These are phyloP conservation scores for Capronia coronata DNA, from an alignment of 2,329 filamentous ascomycete species.

Conservation along the genomic window DNA sequence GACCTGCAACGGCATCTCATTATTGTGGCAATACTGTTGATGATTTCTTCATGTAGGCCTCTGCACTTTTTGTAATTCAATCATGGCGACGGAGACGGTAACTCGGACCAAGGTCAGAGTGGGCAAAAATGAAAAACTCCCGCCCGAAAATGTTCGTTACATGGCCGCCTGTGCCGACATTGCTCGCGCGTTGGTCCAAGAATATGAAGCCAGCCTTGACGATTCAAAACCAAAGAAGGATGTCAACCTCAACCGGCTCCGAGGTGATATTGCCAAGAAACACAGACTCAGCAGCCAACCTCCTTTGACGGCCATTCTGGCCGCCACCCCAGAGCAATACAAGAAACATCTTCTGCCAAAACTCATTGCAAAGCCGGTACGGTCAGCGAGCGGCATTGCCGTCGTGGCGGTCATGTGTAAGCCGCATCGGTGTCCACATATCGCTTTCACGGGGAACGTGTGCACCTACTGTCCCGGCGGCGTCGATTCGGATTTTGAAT, in stretches of 20 bases:
- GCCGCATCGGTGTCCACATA: slow-evolving; percentile 93
- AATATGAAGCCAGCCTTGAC: slow-evolving; percentile 76
- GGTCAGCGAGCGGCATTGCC: slow-evolving; percentile 92
- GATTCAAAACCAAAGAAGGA: slow-evolving; percentile 68
- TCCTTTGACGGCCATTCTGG: slow-evolving; percentile 91
- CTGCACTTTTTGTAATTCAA: not conserved
- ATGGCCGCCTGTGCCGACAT: slow-evolving; percentile 93
- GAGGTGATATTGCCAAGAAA: slow-evolving; percentile 85
- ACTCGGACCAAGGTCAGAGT: slow-evolving; percentile 46
- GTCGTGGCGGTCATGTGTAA: slow-evolving; percentile 99
- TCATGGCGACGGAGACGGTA: slow-evolving; percentile 56
- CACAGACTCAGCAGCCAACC: slow-evolving; percentile 82
- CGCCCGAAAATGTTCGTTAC: slow-evolving; percentile 90
- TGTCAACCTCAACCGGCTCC: slow-evolving; percentile 84
- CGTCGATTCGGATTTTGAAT: slow-evolving; percentile 97
- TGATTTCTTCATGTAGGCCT: not conserved
- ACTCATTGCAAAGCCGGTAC: slow-evolving; percentile 92
- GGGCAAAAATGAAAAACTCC: slow-evolving; percentile 67
- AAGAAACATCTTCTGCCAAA: slow-evolving; percentile 98
- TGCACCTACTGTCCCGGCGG: slow-evolving; percentile 98
- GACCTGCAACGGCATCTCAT: too few relatives aligned
- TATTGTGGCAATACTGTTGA: not conserved
- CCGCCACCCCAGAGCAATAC: slow-evolving; percentile 97
- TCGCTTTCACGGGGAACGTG: slow-evolving; percentile 90
- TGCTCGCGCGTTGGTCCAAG: slow-evolving; percentile 85